A percentile compares a stretch with the other conserved stretches of the same genome.
Conservation (phyloP, 148 eudicot genomes). For the Spergularia bocconei region DNA sequence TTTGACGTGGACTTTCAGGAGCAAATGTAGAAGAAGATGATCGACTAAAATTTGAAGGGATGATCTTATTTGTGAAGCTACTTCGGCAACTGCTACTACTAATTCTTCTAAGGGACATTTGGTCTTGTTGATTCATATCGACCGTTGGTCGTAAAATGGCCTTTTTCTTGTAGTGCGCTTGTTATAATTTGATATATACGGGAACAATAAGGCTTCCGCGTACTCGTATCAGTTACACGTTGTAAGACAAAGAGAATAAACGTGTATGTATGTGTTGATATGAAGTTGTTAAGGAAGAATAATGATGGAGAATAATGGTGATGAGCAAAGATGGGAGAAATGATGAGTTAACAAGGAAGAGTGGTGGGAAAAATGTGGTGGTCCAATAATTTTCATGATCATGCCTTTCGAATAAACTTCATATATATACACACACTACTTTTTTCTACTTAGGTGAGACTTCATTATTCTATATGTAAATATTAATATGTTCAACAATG, state of each 20-base stretch:
- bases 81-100: constrained; percentile 29
- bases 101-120: constrained; percentile 15
- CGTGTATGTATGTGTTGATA: background rate
- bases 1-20: constrained; percentile 14
- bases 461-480: too few species aligned
- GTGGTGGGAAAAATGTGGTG: constrained; percentile 18
- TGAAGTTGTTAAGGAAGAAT: background rate
- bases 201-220: too few species aligned
- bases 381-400: constrained; percentile 17
- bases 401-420: constrained; percentile 1
- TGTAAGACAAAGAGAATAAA: background rate
- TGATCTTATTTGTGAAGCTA: constrained; percentile 27
- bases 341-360: constrained; percentile 10
- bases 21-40: constrained; percentile 14
- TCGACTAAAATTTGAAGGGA: constrained; percentile 31
- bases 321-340: background rate
- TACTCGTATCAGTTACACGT: background rate
- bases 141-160: too few species aligned
- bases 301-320: background rate
- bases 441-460: background rate
- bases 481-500: too few species aligned
- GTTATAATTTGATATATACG: too few species aligned
- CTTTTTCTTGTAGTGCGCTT: too few species aligned
- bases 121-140: constrained; percentile 20
- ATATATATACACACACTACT: constrained; percentile 5